These are phyloP conservation scores for Acorus calamus DNA, from an alignment of 106 monocot species.

Conservation along the genomic window DNA sequence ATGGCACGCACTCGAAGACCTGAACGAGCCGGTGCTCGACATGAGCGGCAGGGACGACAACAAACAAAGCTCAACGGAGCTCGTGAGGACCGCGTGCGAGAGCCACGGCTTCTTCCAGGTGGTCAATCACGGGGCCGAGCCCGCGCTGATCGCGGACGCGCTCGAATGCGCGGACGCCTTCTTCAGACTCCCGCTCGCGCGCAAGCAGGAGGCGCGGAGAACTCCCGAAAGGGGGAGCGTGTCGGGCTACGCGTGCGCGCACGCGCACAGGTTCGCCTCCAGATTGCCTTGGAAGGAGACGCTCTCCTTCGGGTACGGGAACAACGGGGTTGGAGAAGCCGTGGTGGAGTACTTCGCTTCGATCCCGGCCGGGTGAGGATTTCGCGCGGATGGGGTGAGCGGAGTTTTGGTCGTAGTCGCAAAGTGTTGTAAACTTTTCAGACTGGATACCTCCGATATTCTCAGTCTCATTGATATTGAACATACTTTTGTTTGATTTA, in stretches of 20 bases:
- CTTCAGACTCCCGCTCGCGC: constrained; percentile 34
- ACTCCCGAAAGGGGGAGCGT: constrained; percentile 31
- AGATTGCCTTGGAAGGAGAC: constrained; percentile 84
- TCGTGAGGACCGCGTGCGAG: constrained; percentile 30
- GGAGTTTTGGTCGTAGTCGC: background rate
- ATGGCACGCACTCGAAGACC: constrained; percentile 14
- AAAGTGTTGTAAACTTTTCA: background rate
- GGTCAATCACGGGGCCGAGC: constrained; percentile 39
- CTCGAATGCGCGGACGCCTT: constrained; percentile 29
- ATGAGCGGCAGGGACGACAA: constrained; percentile 28
- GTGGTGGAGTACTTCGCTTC: constrained; percentile 48
- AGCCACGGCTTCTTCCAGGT: constrained; percentile 59
- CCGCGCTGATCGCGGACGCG: constrained; percentile 7
- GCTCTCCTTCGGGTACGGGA: constrained; percentile 47
- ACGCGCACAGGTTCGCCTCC: constrained; percentile 53
- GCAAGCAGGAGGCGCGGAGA: constrained; percentile 37
- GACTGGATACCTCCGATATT: too few species aligned
- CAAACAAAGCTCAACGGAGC: constrained; percentile 9
- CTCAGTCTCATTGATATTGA: too few species aligned
- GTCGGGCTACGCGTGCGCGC: constrained; percentile 68
- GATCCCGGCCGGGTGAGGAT: constrained; percentile 27
- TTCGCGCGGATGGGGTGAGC: constrained; percentile 46
- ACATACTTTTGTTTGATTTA: too few species aligned
- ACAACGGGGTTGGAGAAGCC: background rate
- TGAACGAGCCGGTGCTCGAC: constrained; percentile 41